Conservation (phyloP, 148 eudicot genomes). For the Chenopodium formosanum region DNA sequence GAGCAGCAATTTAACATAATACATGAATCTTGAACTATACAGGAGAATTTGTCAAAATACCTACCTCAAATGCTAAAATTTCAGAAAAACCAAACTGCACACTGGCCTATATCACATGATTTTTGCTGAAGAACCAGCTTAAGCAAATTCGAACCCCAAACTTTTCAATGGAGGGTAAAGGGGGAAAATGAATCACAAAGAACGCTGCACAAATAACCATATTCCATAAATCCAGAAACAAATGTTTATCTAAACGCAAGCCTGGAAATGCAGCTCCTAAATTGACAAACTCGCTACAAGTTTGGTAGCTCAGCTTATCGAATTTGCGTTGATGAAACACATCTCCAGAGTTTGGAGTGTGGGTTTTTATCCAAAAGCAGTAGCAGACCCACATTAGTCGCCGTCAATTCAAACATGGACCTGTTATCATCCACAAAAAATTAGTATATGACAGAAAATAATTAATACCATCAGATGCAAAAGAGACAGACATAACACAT, state of each 20-base stretch:
- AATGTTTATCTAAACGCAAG: conserved; percentile 19
- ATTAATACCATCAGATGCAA: not conserved
- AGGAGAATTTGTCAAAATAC: conserved; percentile 21
- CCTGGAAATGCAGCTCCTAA: conserved; percentile 27
- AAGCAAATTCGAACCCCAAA: conserved; percentile 21
- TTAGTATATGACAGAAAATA: not conserved
- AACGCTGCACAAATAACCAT: conserved; percentile 32
- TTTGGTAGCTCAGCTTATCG: conserved; percentile 22
- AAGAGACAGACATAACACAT: not conserved
- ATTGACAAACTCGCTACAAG: conserved; percentile 10
- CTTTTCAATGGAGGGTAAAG: conserved; percentile 7
- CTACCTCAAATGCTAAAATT: conserved; percentile 26
- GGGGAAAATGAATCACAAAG: conserved; percentile 27
- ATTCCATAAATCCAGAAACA: conserved; percentile 22
- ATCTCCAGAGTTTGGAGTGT: conserved; percentile 57
- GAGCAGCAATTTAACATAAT: conserved; percentile 16
- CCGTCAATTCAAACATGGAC: conserved; percentile 58
- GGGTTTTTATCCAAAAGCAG: conserved; percentile 75
- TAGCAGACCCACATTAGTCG: conserved; percentile 61
- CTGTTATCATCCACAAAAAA: conserved; percentile 30
- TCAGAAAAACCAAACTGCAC: conserved; percentile 27
- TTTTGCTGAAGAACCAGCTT: conserved; percentile 18
- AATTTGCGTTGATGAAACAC: conserved; percentile 51
- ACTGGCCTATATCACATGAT: conserved; percentile 28
- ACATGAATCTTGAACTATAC: conserved; percentile 38